These are phyloP conservation scores for Russula lepida DNA, from an alignment of 768 basidiomycete species.

Conservation along the genomic window DNA sequence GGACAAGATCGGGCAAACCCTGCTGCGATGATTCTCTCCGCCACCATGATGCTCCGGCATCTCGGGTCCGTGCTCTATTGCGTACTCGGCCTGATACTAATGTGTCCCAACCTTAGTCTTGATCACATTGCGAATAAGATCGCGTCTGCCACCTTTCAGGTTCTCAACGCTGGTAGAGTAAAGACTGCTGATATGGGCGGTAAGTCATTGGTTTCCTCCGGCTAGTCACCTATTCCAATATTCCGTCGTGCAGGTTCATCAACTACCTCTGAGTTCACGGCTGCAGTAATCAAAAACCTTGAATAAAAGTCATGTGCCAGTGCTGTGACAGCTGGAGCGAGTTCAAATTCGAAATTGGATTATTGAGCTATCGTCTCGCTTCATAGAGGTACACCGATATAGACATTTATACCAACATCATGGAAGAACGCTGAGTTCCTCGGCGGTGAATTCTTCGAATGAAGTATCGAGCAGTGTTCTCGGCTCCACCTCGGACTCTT, in stretches of 20 bases:
- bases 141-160: constrained; percentile 85
- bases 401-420: constrained; percentile 11
- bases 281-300: constrained; percentile 80
- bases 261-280: constrained; percentile 92
- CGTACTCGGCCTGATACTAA: constrained; percentile 12
- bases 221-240: constrained; percentile 11
- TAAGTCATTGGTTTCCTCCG: constrained; percentile 32
- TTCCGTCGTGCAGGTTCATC: constrained; percentile 54
- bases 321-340: not conserved
- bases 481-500: not conserved
- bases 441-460: constrained; percentile 39
- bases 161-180: constrained; percentile 81
- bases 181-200: constrained; percentile 95
- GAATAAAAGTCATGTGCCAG: constrained; percentile 24
- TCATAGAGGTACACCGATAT: constrained; percentile 18
- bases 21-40: constrained; percentile 92
- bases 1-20: constrained; percentile 95
- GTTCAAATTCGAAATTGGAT: not conserved
- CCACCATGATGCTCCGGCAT: constrained; percentile 96
- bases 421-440: constrained; percentile 19
- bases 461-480: constrained; percentile 33
- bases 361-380: not conserved
- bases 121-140: constrained; percentile 91
- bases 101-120: constrained; percentile 42
- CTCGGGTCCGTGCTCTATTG: constrained; percentile 56